A percentile compares a stretch with the other conserved stretches of the same genome.
phyloP scores from a whole-genome alignment of 768 basidiomycete species.

The Lentinula edodes region DNA sequence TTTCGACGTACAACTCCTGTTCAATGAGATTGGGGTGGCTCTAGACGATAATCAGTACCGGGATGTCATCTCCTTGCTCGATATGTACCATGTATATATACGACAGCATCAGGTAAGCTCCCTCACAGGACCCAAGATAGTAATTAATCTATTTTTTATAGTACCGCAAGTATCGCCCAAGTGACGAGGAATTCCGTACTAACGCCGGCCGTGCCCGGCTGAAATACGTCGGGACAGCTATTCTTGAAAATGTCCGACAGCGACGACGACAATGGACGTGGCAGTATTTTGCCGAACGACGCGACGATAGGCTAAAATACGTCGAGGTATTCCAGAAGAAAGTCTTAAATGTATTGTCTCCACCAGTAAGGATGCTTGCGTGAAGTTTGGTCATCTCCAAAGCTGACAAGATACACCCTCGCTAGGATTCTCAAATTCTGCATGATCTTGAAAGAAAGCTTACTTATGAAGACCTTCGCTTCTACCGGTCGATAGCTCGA shows the following conservation, averaged over 20 bases:
- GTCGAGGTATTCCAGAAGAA: slow-evolving; percentile 82
- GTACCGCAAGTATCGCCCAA: slow-evolving; percentile 82
- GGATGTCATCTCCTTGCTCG: slow-evolving; percentile 85
- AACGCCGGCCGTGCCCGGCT: slow-evolving; percentile 68
- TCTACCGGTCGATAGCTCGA: slow-evolving; percentile 93
- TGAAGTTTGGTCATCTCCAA: neutral
- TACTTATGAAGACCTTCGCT: slow-evolving; percentile 91
- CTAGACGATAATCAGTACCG: slow-evolving; percentile 94
- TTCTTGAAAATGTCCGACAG: slow-evolving; percentile 79
- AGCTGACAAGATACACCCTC: neutral
- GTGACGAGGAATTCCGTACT: slow-evolving; percentile 47
- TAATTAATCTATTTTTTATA: slow-evolving; percentile 20
- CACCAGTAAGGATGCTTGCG: slow-evolving; percentile 38
- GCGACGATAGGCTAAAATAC: slow-evolving; percentile 84
- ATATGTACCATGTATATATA: slow-evolving; percentile 95
- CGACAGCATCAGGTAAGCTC: slow-evolving; percentile 65
- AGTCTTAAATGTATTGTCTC: slow-evolving; percentile 44
- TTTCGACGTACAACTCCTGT: slow-evolving; percentile 81
- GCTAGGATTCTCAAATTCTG: slow-evolving; percentile 48
- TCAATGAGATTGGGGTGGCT: slow-evolving; percentile 89
- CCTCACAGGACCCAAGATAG: neutral
- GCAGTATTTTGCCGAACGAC: slow-evolving; percentile 80
- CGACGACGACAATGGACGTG: slow-evolving; percentile 86
- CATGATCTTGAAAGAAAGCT: slow-evolving; percentile 75
- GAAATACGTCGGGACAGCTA: slow-evolving; percentile 74